These are phyloP conservation scores for Clathrus columnatus DNA, from an alignment of 768 basidiomycete species.

Conservation along the genomic window DNA sequence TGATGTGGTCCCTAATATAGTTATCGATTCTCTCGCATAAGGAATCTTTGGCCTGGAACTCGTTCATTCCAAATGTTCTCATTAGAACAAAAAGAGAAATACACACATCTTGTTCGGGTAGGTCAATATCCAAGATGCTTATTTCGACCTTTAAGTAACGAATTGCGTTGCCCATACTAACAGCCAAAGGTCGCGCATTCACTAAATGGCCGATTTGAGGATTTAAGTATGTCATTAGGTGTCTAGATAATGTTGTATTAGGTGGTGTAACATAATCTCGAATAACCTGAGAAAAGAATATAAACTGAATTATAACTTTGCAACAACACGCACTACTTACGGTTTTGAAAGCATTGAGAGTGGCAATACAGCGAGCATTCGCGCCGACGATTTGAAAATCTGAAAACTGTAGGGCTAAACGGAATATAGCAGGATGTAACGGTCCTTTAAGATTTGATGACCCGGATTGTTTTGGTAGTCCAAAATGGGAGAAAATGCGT, in stretches of 20 bases:
- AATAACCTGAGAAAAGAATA: constrained; percentile 55
- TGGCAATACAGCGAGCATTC: constrained; percentile 92
- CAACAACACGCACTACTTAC: constrained; percentile 35
- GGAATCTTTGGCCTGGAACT: constrained; percentile 70
- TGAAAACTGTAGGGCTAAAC: constrained; percentile 83
- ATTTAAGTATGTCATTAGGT: constrained; percentile 86
- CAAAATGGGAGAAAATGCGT: constrained; percentile 82
- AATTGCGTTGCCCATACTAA: constrained; percentile 92
- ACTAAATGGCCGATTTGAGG: constrained; percentile 90
- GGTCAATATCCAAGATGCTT: constrained; percentile 83
- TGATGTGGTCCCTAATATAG: constrained; percentile 90
- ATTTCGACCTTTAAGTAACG: constrained; percentile 94
- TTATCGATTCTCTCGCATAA: constrained; percentile 82
- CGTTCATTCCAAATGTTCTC: constrained; percentile 9
- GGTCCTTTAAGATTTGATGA: constrained; percentile 49
- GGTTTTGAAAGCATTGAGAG: constrained; percentile 83
- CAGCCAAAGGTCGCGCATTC: constrained; percentile 80
- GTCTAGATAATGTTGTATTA: constrained; percentile 79
- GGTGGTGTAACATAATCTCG: constrained; percentile 83
- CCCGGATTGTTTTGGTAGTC: constrained; percentile 46
- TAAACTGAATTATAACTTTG: not conserved
- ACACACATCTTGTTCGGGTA: constrained; percentile 88
- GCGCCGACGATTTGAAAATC: constrained; percentile 90
- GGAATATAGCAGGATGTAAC: constrained; percentile 83
- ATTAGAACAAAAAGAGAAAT: constrained; percentile 8